Base-by-base conservation (phyloP, 495 filamentous ascomycete species). In the Aspergillus biplanus region DNA sequence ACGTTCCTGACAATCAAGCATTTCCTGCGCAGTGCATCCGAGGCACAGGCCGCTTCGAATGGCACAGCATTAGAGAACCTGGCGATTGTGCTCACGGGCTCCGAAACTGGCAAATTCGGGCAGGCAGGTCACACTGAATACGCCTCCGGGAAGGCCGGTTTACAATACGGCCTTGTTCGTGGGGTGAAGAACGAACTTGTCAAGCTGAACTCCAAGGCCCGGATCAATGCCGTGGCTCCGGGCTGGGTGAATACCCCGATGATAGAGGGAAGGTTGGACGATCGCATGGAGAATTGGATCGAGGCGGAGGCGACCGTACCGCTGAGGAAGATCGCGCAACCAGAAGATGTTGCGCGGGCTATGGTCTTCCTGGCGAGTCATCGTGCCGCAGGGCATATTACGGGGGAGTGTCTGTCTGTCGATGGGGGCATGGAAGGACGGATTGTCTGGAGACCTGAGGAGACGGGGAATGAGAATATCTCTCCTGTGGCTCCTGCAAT, bases 1-100 rank as follows among this genome's bases (percentile, higher is more conserved):
- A 83, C 82, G 6, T 86, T 85, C 65, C 73, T 87, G 0, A 82
- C 82, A 31, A 83, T 86, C 65, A 87, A 87, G 61, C 79, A 84
- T 58, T 86, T 86, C 72, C 73, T 87, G 8, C 73, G 72, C 21
- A 56, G 70, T 4, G 79, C 80, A 3, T 67, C 74, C 9, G 52
- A 67, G 4, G 52, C 62, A 18, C 82, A 85, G 64, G 63, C 68
- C 63, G 64, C 68, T 18, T 62, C 68, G 16, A 56, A 67, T 6
- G 64, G 63, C 0, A 65, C 61, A n/a, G 77, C 82, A 67, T 56
- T 86, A 5, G 71, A 75, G 5, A 85, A 83, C 53, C 74, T 84
- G 0, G 77, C 83, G 5, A 82, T 86, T 54, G 83, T 86, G 6
- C 72, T 87, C n/a, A 83, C 80, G 0, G 83, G 82, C n/a, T 78